Base-by-base conservation (phyloP, 192 early-diverging fungal species). In the Gaertneriomyces sp. region DNA sequence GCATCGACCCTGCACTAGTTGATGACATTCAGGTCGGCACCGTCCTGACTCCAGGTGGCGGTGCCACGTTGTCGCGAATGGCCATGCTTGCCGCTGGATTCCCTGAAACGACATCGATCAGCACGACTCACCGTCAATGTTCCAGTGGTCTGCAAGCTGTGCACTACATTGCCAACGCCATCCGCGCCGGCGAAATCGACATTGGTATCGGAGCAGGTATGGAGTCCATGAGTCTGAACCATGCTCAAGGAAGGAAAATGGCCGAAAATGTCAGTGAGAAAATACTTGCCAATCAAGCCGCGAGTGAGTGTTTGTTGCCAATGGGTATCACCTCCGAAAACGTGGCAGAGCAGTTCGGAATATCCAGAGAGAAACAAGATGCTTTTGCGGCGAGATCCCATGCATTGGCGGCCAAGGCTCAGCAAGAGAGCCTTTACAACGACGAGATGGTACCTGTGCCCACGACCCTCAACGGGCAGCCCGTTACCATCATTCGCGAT, bases 21-120 rank as follows among this genome's bases (percentile, higher is more conserved):
- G 82, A 96, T 60, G 94, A 96, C 62, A 93, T 96, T 65, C 86
- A 88, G 75, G 91, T 95, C 11, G 94, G 94, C 64, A 94, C 87
- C 64, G 93, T 95, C 42, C 79, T 90, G 38, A 85, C 90, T 50
- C 84, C 90, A 20, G 89, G 88, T 53, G 94, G 90, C 40, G 93
- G 91, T 42, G 91, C 91, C 63, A 93, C 85, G 54, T 85, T 81
- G 39, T 90, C 93, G 16, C 85, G 94, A 42, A 93, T 93, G 83
- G 93, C 94, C 20, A 82, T 86, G 59, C 86, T 96, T 56, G 84
- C 89, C 64, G 94, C 92, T 44, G 92, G 91, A 55, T 78, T 93
- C 78, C 91, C 94, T 7, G 81, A 90, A 46, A 82, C 85, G 5
- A 87, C 90, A 11, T 75, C 91, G 53, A 79, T 92, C 42, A 84